A percentile compares a stretch with the other conserved stretches of the same genome.
Evolutionary conservation across 495 filamentous ascomycete species (phyloP).

Genomic region (Letharia columbiana): DNA sequence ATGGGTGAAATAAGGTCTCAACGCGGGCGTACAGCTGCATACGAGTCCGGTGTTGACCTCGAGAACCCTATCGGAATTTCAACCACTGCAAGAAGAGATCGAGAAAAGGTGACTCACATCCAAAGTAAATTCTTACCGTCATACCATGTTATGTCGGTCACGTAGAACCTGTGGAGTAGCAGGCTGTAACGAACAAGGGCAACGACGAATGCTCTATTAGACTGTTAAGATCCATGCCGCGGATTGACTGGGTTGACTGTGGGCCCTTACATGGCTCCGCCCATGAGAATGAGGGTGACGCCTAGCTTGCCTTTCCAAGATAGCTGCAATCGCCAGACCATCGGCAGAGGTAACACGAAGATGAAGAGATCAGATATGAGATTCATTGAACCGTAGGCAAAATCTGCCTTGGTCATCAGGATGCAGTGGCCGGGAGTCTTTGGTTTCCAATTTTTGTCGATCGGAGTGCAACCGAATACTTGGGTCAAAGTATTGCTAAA

Average conservation of each 20-base stretch:
- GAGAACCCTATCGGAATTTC: slow-evolving; percentile 24
- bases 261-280: slow-evolving; percentile 29
- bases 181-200: not conserved
- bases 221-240: slow-evolving; percentile 18
- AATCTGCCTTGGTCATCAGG: slow-evolving; percentile 28
- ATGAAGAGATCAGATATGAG: slow-evolving; percentile 35
- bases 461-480: slow-evolving; percentile 35
- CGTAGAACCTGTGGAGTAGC: not conserved
- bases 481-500: slow-evolving; percentile 35
- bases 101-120: not conserved
- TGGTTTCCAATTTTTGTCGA: slow-evolving; percentile 27
- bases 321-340: slow-evolving; percentile 35
- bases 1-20: slow-evolving; percentile 11
- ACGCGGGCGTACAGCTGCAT: slow-evolving; percentile 26
- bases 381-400: slow-evolving; percentile 32
- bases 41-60: slow-evolving; percentile 40
- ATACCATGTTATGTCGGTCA: slow-evolving; percentile 26
- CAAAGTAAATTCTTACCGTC: not conserved
- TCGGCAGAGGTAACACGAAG: slow-evolving; percentile 33
- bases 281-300: slow-evolving; percentile 36
- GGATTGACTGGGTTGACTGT: slow-evolving; percentile 27
- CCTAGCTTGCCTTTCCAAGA: slow-evolving; percentile 34
- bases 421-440: slow-evolving; percentile 31
- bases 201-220: not conserved
- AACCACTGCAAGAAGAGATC: not conserved